These are phyloP conservation scores for Pichia sp. DNA, from an alignment of 1,139 yeast genomes.

Conservation along the genomic window DNA sequence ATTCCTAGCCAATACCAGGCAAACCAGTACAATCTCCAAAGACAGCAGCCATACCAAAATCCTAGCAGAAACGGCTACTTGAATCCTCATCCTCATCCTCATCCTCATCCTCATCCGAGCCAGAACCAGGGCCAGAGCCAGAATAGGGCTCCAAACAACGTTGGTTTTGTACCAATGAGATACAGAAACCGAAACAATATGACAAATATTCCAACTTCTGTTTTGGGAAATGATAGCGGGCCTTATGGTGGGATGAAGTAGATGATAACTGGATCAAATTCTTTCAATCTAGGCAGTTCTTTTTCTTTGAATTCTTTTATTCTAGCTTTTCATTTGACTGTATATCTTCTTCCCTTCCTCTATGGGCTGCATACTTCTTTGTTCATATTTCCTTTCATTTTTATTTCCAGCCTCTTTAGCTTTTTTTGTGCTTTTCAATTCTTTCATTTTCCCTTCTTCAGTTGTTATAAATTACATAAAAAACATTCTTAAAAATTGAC, in stretches of 20 bases:
- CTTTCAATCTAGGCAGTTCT: no score
- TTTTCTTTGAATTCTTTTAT: no score
- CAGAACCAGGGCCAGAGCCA: not conserved
- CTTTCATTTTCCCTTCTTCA: not conserved
- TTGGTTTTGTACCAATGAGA: conserved; percentile 8
- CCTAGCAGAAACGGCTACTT: no score
- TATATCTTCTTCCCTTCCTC: no score
- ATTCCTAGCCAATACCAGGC: no score
- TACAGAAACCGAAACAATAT: conserved; percentile 3
- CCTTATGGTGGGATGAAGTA: conserved; percentile 13
- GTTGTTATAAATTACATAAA: no score
- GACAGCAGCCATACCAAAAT: no score
- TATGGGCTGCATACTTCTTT: not conserved
- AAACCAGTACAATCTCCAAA: no score
- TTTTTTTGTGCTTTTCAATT: conserved; percentile 1
- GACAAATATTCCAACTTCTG: conserved; percentile 8
- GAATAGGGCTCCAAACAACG: not conserved
- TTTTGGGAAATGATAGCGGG: conserved; percentile 13
- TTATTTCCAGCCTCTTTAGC: not conserved
- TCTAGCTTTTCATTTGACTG: no score
- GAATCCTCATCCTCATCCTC: not conserved
- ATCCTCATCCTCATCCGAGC: not conserved
- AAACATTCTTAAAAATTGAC: no score
- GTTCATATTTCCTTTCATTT: not conserved
- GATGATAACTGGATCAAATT: not conserved